phyloP scores from a whole-genome alignment of 257 asterid species.

The Solanum lignicaule region DNA sequence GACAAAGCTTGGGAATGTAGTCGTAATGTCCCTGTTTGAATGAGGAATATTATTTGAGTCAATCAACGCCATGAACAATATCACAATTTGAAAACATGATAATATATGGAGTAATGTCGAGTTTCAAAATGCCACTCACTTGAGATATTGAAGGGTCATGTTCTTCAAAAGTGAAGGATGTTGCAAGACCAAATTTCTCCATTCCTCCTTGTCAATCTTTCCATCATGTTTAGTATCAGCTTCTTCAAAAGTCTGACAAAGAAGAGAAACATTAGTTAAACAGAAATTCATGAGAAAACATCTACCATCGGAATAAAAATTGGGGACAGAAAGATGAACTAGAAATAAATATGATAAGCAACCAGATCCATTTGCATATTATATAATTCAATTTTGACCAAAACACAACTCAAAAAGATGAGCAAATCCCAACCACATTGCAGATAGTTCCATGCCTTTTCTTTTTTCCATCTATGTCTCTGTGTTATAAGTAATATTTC shows the following conservation, averaged over 20 bases:
- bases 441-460: background rate
- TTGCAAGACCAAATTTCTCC: constrained; percentile 63
- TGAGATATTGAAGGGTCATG: constrained; percentile 87
- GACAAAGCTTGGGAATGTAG: constrained; percentile 86
- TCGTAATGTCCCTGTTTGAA: constrained; percentile 67
- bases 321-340: background rate
- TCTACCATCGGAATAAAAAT: background rate
- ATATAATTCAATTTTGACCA: background rate
- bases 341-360: background rate
- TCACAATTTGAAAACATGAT: background rate
- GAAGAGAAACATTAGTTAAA: background rate
- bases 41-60: background rate
- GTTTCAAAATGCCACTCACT: constrained; percentile 30
- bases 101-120: background rate
- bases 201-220: constrained; percentile 82
- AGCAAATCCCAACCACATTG: background rate
- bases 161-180: constrained; percentile 91
- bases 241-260: constrained; percentile 81
- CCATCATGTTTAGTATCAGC: constrained; percentile 85
- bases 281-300: background rate
- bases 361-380: background rate
- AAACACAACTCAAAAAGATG: background rate
- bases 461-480: background rate
- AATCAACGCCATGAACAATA: background rate
- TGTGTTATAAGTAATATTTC: background rate